Evolutionary conservation across 345 rosid genomes (phyloP).

Genomic region (Citrus mangshanensis): DNA sequence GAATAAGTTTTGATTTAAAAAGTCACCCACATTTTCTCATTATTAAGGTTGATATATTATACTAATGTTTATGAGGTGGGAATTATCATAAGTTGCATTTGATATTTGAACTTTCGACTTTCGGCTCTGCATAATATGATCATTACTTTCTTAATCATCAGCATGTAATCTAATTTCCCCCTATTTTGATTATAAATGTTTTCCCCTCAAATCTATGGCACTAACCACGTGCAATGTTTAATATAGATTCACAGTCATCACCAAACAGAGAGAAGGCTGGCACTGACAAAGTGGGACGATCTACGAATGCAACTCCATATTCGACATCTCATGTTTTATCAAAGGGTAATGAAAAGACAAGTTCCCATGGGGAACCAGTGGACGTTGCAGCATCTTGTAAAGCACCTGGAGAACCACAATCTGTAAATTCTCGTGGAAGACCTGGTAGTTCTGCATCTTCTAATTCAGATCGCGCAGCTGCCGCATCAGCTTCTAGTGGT

Average conservation of each 20-base stretch:
- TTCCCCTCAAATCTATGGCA: neutral
- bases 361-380: constrained; percentile 38
- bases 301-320: constrained; percentile 28
- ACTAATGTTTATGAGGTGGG: neutral
- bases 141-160: neutral
- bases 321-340: constrained; percentile 29
- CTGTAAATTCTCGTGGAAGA: constrained; percentile 42
- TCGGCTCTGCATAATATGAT: neutral
- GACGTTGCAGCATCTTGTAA: constrained; percentile 39
- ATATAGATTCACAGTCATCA: constrained; percentile 39
- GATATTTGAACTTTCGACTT: neutral
- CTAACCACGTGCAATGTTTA: constrained; percentile 6
- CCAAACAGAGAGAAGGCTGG: constrained; percentile 30
- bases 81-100: neutral
- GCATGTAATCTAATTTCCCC: neutral
- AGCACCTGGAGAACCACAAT: constrained; percentile 32
- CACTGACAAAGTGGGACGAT: constrained; percentile 37
- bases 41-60: neutral
- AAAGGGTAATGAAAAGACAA: constrained; percentile 41
- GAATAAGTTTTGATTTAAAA: neutral
- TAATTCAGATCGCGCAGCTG: constrained; percentile 44
- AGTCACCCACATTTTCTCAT: neutral
- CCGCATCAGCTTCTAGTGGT: constrained; percentile 43
- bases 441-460: constrained; percentile 64
- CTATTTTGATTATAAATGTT: neutral